These are phyloP conservation scores for Adansonia digitata DNA, from an alignment of 345 rosid genomes.

Conservation along the genomic window DNA sequence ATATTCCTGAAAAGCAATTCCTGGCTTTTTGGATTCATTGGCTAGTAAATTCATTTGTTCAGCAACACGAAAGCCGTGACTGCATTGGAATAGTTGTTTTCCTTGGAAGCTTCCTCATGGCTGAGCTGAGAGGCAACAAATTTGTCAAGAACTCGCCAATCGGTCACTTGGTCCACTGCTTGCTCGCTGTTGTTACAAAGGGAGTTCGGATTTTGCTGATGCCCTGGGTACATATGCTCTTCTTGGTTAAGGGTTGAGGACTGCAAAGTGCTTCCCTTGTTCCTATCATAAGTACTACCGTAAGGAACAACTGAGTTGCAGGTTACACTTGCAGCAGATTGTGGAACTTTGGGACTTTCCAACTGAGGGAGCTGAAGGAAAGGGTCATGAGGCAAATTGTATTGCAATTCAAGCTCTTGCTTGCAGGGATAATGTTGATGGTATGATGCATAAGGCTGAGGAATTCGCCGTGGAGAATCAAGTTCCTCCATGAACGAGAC, in stretches of 20 bases:
- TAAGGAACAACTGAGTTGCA: slow-evolving; percentile 45
- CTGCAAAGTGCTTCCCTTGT: slow-evolving; percentile 51
- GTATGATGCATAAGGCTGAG: slow-evolving; percentile 44
- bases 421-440: slow-evolving; percentile 65
- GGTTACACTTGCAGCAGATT: slow-evolving; percentile 36
- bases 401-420: slow-evolving; percentile 70
- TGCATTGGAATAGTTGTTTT: slow-evolving; percentile 27
- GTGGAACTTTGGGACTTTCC: slow-evolving; percentile 70
- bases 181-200: slow-evolving; percentile 39
- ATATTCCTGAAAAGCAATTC: slow-evolving; percentile 44
- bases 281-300: slow-evolving; percentile 33
- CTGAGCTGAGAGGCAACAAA: slow-evolving; percentile 97
- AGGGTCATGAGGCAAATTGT: slow-evolving; percentile 45
- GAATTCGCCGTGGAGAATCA: slow-evolving; percentile 52
- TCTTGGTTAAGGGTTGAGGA: slow-evolving; percentile 53
- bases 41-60: slow-evolving; percentile 35
- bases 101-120: slow-evolving; percentile 60
- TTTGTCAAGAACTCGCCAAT: slow-evolving; percentile 95
- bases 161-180: slow-evolving; percentile 68
- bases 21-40: slow-evolving; percentile 47
- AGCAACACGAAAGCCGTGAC: slow-evolving; percentile 31
- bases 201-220: slow-evolving; percentile 54
- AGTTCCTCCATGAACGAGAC: slow-evolving; percentile 67
- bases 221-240: slow-evolving; percentile 38
- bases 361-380: slow-evolving; percentile 79